Evolutionary conservation across 2,329 filamentous ascomycete genomes (phyloP).

Genomic region (Pyricularia sp.): DNA sequence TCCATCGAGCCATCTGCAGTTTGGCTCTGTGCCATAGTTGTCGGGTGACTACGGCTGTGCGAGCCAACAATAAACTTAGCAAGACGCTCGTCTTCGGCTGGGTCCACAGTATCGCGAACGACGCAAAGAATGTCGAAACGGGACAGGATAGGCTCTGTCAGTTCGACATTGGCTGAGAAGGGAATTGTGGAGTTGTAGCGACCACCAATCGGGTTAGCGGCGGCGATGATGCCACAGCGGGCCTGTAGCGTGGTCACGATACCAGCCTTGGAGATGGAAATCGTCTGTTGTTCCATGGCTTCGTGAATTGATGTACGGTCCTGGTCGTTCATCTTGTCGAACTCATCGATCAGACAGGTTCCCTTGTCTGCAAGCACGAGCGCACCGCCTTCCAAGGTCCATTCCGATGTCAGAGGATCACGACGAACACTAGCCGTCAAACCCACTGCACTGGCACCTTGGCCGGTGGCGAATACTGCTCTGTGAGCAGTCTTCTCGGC

Average conservation of each 20-base stretch:
- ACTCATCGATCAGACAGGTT: conserved; percentile 94
- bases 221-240: conserved; percentile 89
- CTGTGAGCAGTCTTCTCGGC: conserved; percentile 95
- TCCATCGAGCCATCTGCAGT: conserved; percentile 43
- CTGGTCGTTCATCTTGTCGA: conserved; percentile 99
- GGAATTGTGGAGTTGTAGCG: conserved; percentile 94
- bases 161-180: conserved; percentile 89
- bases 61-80: conserved; percentile 92
- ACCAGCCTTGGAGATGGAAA: conserved; percentile 96
- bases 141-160: conserved; percentile 93
- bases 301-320: conserved; percentile 97
- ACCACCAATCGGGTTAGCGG: conserved; percentile 90
- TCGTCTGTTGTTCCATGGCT: conserved; percentile 99
- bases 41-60: conserved; percentile 72
- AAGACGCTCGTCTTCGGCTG: conserved; percentile 79
- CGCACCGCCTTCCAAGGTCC: conserved; percentile 93
- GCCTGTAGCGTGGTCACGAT: conserved; percentile 96
- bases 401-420: conserved; percentile 89
- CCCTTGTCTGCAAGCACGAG: conserved; percentile 90
- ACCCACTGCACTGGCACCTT: conserved; percentile 94
- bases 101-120: conserved; percentile 89
- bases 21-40: conserved; percentile 26
- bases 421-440: conserved; percentile 91
- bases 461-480: conserved; percentile 93
- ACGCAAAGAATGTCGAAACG: conserved; percentile 97